Evolutionary conservation across 2,329 filamentous ascomycete species (phyloP).

Genomic region (Sclerotinia glacialis): DNA sequence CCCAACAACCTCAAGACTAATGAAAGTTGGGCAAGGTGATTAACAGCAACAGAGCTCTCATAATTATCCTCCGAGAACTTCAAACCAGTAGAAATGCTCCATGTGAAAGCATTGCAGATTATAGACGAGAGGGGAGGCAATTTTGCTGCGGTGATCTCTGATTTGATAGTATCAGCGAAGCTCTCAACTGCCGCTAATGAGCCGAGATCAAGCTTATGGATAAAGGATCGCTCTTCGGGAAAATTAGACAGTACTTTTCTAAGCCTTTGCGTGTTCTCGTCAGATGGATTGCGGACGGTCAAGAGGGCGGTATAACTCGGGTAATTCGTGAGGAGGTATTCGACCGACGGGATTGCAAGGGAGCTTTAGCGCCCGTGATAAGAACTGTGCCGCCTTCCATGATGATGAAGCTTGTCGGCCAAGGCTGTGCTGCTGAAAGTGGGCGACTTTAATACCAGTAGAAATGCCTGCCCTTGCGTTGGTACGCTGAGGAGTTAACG

Average conservation of each 20-base stretch:
- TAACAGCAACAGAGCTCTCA: slow-evolving; percentile 44
- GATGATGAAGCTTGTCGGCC: not conserved
- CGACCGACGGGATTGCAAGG: not conserved
- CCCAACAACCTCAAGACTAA: slow-evolving; percentile 42
- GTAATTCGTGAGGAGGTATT: not conserved
- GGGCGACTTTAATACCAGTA: not conserved
- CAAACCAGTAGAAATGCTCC: slow-evolving; percentile 39
- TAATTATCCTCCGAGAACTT: slow-evolving; percentile 42
- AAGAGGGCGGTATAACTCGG: not conserved
- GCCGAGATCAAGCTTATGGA: slow-evolving; percentile 42
- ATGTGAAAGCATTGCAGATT: slow-evolving; percentile 44
- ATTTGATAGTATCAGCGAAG: slow-evolving; percentile 38
- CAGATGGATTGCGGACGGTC: slow-evolving; percentile 39
- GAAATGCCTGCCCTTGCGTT: not conserved
- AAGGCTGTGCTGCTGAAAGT: not conserved
- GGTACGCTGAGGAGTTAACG: not conserved
- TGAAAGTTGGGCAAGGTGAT: slow-evolving; percentile 42
- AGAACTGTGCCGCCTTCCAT: not conserved
- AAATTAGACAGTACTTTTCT: slow-evolving; percentile 28
- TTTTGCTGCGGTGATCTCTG: slow-evolving; percentile 35
- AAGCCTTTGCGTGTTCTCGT: slow-evolving; percentile 37
- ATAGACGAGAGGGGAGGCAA: slow-evolving; percentile 41
- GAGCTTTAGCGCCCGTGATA: slow-evolving; percentile 4
- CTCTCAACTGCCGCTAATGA: slow-evolving; percentile 39
- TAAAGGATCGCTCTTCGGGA: slow-evolving; percentile 34